Conservation (phyloP, 2,329 filamentous ascomycete species). For the Fusarium poae region DNA sequence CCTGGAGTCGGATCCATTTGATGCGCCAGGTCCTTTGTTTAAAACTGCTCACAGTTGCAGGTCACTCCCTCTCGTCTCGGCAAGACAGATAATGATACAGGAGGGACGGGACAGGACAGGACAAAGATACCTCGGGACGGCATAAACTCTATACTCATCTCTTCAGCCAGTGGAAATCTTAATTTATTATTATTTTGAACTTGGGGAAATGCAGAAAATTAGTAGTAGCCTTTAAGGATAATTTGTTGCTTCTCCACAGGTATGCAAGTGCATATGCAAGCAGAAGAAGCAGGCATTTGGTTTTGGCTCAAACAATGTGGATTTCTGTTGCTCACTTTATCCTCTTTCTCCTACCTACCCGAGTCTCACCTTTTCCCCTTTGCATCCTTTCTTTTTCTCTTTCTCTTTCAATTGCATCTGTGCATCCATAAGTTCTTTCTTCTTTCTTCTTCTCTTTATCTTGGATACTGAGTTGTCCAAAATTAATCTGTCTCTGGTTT, state of each 20-base stretch:
- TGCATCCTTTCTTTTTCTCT: neutral
- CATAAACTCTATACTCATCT: constrained; percentile 5
- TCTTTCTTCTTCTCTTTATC: constrained; percentile 3
- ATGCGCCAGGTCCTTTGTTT: constrained; percentile 23
- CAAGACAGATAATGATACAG: constrained; percentile 7
- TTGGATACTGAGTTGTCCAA: neutral
- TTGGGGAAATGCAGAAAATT: constrained; percentile 10
- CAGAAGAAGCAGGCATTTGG: constrained; percentile 10
- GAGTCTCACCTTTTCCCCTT: constrained; percentile 21
- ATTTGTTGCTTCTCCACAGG: constrained; percentile 27
- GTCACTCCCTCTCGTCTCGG: neutral
- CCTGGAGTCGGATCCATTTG: constrained; percentile 16
- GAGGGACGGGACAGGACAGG: neutral
- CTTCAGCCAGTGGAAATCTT: constrained; percentile 3
- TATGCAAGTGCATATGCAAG: constrained; percentile 14
- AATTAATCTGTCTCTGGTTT: neutral
- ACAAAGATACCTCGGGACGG: neutral
- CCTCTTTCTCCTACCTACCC: constrained; percentile 20
- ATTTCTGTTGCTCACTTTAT: constrained; percentile 5
- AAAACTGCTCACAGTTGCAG: constrained; percentile 19
- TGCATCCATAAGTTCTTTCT: neutral
- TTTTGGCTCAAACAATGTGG: constrained; percentile 27
- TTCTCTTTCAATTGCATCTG: constrained; percentile 2
- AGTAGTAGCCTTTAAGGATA: constrained; percentile 11
- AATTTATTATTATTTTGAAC: neutral